Evolutionary conservation across 768 basidiomycete genomes (phyloP), one percentile per base, ranked within the genome.

Genomic region (Tulasnella sp.): DNA sequence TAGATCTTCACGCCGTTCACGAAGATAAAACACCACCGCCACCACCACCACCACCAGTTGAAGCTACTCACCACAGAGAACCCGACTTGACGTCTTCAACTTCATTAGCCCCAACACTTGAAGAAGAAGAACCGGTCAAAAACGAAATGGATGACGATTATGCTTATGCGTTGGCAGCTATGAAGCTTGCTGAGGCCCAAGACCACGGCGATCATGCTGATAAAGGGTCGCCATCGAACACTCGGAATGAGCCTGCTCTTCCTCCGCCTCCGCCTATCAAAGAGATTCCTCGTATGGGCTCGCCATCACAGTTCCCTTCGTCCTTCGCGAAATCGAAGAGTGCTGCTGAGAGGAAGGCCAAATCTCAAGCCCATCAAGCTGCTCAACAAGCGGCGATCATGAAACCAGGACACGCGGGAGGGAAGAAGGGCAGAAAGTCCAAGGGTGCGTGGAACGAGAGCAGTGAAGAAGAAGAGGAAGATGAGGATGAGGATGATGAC

Each of bases 241-340:
- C 48, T 20, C 41, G 60, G 15, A 53, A 63, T 25, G 39, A 66
- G 31, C 62, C 69, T 37, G 64, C 64, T 55, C 61, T 33, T 56
- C 60, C 62, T 42, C 63, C 64, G 8, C 53, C 63, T 9, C 57
- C 53, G 15, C 59, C 56, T 19, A 19, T 53, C n/a, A 62, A 66
- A n/a, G 15, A 67, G 72, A 53, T 71, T 69, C 19, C 53, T 67
- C 37, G 66, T 70, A 60, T 46, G 47, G 41, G 46, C 57, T 15
- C 33, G 48, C 49, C 54, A 7, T 47, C 65, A 1, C 74, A 76
- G 48, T 83, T 74, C 67, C 79, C 78, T 47, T 92, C 90, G 0
- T 90, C 92, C 3, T 96, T 96, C 62, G 85, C 89, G 0, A 81
- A 81, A 1, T 86, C 83, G 15, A 83, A 76, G 60, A 78, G 81